phyloP scores from a whole-genome alignment of 78 protist genomes.

The Emiliania huxleyi region DNA sequence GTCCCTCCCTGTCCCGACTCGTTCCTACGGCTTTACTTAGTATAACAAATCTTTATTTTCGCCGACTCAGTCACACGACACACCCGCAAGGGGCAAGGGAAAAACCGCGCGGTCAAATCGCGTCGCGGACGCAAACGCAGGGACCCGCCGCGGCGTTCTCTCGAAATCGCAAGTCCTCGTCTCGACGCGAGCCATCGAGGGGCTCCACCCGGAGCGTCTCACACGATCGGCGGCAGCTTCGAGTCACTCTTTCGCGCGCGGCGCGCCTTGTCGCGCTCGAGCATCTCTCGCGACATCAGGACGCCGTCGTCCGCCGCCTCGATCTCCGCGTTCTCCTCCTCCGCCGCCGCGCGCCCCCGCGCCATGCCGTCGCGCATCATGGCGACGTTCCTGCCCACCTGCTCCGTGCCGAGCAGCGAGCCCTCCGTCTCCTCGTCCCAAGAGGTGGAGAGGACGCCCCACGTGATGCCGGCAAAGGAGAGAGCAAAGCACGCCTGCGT shows the following conservation, averaged over 20 bases:
- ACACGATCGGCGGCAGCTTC: background rate
- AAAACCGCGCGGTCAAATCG: too few species aligned
- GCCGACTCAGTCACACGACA: too few species aligned
- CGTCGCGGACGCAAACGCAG: too few species aligned
- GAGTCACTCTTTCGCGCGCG: background rate
- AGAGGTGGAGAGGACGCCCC: slow-evolving; percentile 5
- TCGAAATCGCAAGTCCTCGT: too few species aligned
- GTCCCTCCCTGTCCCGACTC: too few species aligned
- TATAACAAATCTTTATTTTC: too few species aligned
- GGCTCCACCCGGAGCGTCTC: too few species aligned
- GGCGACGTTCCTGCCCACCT: background rate
- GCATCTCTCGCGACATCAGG: background rate
- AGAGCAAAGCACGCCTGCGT: too few species aligned
- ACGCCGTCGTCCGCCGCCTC: background rate
- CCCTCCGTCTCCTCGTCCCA: slow-evolving; percentile 11
- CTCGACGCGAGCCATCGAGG: too few species aligned
- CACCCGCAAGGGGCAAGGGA: too few species aligned
- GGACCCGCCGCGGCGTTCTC: too few species aligned
- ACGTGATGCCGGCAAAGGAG: slow-evolving; percentile 12
- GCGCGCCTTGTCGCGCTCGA: background rate
- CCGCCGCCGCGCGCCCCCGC: background rate
- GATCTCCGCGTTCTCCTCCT: background rate
- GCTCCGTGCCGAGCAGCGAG: background rate
- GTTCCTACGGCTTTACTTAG: too few species aligned
- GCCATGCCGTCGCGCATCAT: background rate